Evolutionary conservation across 768 basidiomycete genomes (phyloP), one percentile per base, ranked within the genome.

Genomic region (Suillus fuscotomentosus): DNA sequence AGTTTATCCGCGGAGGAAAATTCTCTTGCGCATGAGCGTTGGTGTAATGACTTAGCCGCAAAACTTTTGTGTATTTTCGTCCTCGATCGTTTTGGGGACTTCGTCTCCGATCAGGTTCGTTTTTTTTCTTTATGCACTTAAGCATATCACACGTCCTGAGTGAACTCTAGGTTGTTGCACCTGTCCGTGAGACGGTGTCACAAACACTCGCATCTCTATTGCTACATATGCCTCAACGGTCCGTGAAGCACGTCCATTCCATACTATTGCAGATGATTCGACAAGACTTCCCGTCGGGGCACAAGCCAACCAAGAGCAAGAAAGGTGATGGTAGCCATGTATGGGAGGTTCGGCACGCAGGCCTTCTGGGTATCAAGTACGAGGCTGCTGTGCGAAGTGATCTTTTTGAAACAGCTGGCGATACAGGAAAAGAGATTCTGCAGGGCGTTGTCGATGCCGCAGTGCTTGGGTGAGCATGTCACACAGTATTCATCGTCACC

Each of bases 341-440:
- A 8, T 99, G 97, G 97, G 94, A 99, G 77, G 91, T 99, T 59
- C 85, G 97, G 62, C 97, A 99, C 80, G 96, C 97, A n/a, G 97
- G 97, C 36, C 79, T 99, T 65, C 84, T 99, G 10, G 97, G 97
- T 1, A 88, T 99, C 75, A 98, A 98, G 80, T 99, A 99, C 74
- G 94, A 98, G 75, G 95, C 99, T 43, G 97, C 97, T 15, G 97
- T 99, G 20, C 82, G 95, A 67, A 87, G 83, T 61, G 95, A 97
- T 73, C 78, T 98, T 27, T 88, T 99, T 63, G 77, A 74, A 31
- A 72, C 78, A 8, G 66, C 73, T 13, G 73, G 73, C n/a, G 73
- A 78, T 63, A 75, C 73, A 6, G 89, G 88, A 20, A 80, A 76
- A 65, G 79, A 82, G 20, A 81, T 97, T 22, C 77, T 99, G 55